These are phyloP conservation scores for Conticribra guillardii DNA, from an alignment of 108 stramenopile species.

Conservation along the genomic window DNA sequence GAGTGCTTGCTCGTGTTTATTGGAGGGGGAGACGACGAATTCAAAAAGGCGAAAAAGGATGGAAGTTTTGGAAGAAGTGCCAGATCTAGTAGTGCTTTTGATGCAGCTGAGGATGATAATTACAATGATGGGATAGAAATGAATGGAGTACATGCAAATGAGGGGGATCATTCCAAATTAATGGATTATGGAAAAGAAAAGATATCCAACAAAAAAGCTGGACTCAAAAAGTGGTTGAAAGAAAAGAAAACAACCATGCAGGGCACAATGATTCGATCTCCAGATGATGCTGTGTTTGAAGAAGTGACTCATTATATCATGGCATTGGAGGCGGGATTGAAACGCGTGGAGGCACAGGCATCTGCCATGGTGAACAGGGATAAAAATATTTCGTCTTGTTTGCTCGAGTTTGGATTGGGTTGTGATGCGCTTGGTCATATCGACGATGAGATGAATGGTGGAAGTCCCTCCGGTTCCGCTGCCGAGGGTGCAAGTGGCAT, in stretches of 20 bases:
- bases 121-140: conserved; percentile 3
- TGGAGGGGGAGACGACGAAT: conserved; percentile 54
- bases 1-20: conserved; percentile 77
- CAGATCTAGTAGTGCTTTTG: neutral
- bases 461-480: conserved; percentile 25
- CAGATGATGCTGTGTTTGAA: conserved; percentile 46
- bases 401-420: conserved; percentile 55
- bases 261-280: conserved; percentile 34
- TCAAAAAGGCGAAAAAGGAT: conserved; percentile 58
- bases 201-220: conserved; percentile 20
- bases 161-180: conserved; percentile 13
- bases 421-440: conserved; percentile 49
- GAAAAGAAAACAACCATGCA: conserved; percentile 42
- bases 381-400: conserved; percentile 13
- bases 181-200: conserved; percentile 32
- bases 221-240: conserved; percentile 52
- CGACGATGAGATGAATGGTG: conserved; percentile 56
- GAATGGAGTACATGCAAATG: neutral
- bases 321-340: conserved; percentile 49
- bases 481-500: conserved; percentile 34
- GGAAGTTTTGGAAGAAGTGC: conserved; percentile 11
- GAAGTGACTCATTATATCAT: conserved; percentile 37
- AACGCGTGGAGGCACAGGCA: conserved; percentile 38
- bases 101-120: conserved; percentile 29
- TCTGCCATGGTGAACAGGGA: conserved; percentile 29